Evolutionary conservation across 257 asterid genomes (phyloP).

Genomic region (Solanum ahanhuiri): DNA sequence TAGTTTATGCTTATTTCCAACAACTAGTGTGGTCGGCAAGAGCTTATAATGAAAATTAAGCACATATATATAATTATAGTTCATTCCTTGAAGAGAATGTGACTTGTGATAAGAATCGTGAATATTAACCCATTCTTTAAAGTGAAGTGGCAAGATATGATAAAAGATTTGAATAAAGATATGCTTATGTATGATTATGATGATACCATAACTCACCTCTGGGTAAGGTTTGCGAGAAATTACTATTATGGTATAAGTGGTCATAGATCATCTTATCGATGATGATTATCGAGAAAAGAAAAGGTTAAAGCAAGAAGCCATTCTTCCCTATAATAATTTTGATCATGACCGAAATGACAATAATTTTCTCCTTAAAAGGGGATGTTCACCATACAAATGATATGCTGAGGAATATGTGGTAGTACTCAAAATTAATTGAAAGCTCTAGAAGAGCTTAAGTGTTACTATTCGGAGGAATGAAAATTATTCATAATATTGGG

Average conservation of each 20-base stretch:
- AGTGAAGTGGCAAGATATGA: background rate
- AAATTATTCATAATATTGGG: too few species aligned
- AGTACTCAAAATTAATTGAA: background rate
- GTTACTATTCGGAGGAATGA: too few species aligned
- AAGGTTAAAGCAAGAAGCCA: background rate
- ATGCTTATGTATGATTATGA: background rate
- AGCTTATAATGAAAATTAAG: background rate
- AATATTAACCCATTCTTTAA: too few species aligned
- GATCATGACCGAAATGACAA: background rate
- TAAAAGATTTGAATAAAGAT: background rate
- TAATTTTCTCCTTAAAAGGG: background rate
- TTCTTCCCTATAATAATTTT: background rate
- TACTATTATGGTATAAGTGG: too few species aligned
- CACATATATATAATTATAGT: too few species aligned
- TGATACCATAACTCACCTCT: background rate
- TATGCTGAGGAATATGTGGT: background rate
- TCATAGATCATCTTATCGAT: too few species aligned
- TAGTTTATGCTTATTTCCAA: too few species aligned
- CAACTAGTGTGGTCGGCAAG: too few species aligned
- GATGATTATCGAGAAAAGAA: background rate
- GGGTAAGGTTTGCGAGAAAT: background rate
- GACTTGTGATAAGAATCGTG: background rate
- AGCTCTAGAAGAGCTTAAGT: background rate
- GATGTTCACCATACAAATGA: background rate
- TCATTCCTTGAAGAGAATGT: too few species aligned